Percentiles rank a stretch among this genome's conserved stretches.
phyloP scores from a whole-genome alignment of 345 rosid species.

The Corchorus capsularis region DNA sequence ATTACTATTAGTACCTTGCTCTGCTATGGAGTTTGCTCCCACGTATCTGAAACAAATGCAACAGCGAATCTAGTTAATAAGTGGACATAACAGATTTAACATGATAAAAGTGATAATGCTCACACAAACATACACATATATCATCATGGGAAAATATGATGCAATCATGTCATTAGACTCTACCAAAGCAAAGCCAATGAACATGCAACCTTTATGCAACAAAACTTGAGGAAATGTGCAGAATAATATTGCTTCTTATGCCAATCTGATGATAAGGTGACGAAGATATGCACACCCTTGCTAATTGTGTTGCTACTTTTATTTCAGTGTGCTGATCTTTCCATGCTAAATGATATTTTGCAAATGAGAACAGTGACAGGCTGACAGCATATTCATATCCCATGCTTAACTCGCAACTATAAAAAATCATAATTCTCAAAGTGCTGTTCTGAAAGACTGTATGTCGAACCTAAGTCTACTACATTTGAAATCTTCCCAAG shows the following conservation, averaged over 20 bases:
- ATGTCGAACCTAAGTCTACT: neutral
- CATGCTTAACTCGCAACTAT: neutral
- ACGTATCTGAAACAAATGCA: slow-evolving; percentile 62
- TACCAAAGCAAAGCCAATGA: slow-evolving; percentile 1
- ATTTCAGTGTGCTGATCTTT: neutral
- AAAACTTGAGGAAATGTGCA: neutral
- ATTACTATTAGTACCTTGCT: slow-evolving; percentile 57
- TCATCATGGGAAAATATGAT: neutral
- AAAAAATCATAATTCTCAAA: neutral
- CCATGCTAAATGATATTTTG: neutral
- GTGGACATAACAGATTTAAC: neutral
- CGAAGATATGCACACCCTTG: neutral
- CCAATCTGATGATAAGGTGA: neutral
- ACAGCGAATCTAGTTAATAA: neutral
- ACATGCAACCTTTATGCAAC: neutral
- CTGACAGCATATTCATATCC: neutral
- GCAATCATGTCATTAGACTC: neutral
- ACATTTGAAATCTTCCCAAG: neutral
- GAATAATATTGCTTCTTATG: neutral
- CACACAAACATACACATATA: neutral
- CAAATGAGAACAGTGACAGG: neutral
- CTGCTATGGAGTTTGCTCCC: slow-evolving; percentile 97
- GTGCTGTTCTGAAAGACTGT: neutral
- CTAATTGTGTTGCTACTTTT: neutral
- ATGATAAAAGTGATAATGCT: neutral